Base-by-base conservation (phyloP, 306 rosid genomes). In the Boehmeria nivea region DNA sequence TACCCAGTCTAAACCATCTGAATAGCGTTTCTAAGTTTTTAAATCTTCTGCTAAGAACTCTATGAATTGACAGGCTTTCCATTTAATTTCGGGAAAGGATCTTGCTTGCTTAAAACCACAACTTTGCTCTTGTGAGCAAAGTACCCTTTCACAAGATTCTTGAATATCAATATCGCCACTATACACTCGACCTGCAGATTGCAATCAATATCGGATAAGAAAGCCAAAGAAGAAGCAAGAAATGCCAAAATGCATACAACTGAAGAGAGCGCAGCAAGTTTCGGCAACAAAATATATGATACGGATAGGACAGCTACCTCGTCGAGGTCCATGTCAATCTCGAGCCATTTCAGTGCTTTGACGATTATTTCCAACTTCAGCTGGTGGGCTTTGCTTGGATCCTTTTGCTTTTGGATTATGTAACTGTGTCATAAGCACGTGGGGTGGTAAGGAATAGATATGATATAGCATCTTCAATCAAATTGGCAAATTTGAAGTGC, bases 101-200 rank as follows among this genome's bases (percentile, higher is more conserved):
- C 95, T 65, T 79, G 87, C 83, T 87, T 87, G 88, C 96, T 93
- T 67, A 93, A 76, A 65, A 85, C 99, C 39, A 77, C 95, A 23
- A 93, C 95, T 75, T 84, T 85, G 78, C 99, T 87, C 80, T 87
- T 93, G 78, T 93, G 99, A 42, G 96, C 94, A 48, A 91, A 91
- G 72, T 91, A 91, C 43, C 99, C 99, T 64, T 82, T 91, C 42
- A 91, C 72, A 0, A 84, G 96, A 79, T 83, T 83, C 75, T 87
- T 83, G 59, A 66, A 75, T 71, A 93, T 87, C 66, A 93, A 66
- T 48, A 93, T 87, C 64, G 95, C 89, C 86, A 87, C 74, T 59
- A 93, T 87, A 69, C 99, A 93, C 63, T 87, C 99, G 49, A 91
- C 99, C 98, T 91, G 79, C 84, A 80, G 66, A 64, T 62, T 21